Conservation (phyloP, 805 yeast species). For the Crinitomyces ghanaensis region DNA sequence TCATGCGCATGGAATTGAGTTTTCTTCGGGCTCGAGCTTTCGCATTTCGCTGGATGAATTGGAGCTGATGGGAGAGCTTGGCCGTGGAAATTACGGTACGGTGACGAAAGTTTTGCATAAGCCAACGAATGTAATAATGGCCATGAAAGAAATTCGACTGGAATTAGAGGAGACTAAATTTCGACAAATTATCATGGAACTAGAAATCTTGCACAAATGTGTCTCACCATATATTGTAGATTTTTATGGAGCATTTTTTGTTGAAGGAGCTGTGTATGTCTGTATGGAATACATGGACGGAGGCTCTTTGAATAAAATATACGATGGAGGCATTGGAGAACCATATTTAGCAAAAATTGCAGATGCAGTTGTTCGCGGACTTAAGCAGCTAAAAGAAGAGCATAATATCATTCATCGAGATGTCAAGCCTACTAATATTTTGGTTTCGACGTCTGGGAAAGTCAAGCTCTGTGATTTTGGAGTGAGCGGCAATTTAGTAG, state of each 20-base stretch:
- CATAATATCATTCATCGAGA: constrained; percentile 94
- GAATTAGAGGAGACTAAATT: constrained; percentile 92
- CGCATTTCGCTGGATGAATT: constrained; percentile 78
- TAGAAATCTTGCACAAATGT: constrained; percentile 88
- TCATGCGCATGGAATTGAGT: constrained; percentile 86
- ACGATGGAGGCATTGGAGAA: constrained; percentile 69
- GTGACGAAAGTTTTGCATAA: constrained; percentile 87
- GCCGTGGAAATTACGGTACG: constrained; percentile 94
- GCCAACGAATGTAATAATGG: constrained; percentile 88
- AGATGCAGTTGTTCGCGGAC: constrained; percentile 67
- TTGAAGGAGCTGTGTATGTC: constrained; percentile 96
- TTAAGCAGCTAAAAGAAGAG: constrained; percentile 72
- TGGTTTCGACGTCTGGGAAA: constrained; percentile 73
- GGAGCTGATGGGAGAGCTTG: constrained; percentile 61
- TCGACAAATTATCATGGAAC: constrained; percentile 90
- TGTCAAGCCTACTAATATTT: constrained; percentile 90
- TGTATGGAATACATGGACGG: constrained; percentile 98
- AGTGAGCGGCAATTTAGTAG: constrained; percentile 88
- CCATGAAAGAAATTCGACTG: constrained; percentile 91
- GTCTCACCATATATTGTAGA: constrained; percentile 85
- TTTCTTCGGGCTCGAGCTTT: constrained; percentile 78
- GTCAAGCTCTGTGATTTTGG: constrained; percentile 94
- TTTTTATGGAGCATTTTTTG: constrained; percentile 94
- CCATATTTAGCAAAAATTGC: constrained; percentile 69
- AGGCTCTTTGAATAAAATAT: constrained; percentile 81